Evolutionary conservation across 1,284 basidiomycete genomes (phyloP).

Genomic region (Cryptococcus depauperatus): DNA sequence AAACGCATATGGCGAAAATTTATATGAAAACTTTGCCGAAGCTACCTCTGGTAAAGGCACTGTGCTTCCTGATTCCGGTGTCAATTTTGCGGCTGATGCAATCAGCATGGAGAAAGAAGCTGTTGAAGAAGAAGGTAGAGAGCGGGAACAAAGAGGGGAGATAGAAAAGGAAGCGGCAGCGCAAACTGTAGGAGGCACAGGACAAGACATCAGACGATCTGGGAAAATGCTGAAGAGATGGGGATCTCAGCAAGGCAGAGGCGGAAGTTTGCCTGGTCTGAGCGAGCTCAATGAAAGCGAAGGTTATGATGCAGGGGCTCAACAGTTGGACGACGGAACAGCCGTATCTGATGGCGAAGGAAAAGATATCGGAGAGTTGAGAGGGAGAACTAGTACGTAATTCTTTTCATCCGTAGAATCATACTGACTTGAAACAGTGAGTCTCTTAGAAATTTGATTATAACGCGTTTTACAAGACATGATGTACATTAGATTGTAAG

Average conservation of each 20-base stretch:
- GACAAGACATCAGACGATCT: slow-evolving; percentile 1
- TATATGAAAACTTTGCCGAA: slow-evolving; percentile 47
- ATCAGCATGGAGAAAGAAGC: slow-evolving; percentile 41
- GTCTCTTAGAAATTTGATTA: slow-evolving; percentile 16
- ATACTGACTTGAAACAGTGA: slow-evolving; percentile 20
- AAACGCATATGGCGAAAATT: slow-evolving; percentile 38
- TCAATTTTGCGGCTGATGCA: slow-evolving; percentile 36
- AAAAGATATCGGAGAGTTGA: slow-evolving; percentile 2
- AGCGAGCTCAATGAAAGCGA: slow-evolving; percentile 1
- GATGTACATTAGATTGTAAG: background rate
- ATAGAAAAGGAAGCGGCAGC: background rate
- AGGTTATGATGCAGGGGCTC: slow-evolving; percentile 9
- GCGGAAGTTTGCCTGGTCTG: slow-evolving; percentile 18
- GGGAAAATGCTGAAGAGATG: slow-evolving; percentile 9
- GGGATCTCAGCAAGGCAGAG: slow-evolving; percentile 3
- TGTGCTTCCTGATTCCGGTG: slow-evolving; percentile 29
- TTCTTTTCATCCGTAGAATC: background rate
- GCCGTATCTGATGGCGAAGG: slow-evolving; percentile 2
- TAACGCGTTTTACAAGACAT: background rate
- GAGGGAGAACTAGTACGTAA: slow-evolving; percentile 16
- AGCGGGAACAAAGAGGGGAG: slow-evolving; percentile 20
- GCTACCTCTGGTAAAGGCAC: slow-evolving; percentile 34
- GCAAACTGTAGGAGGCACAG: background rate
- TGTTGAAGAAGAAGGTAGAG: slow-evolving; percentile 37
- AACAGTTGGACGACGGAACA: slow-evolving; percentile 3